Evolutionary conservation across 2,329 filamentous ascomycete species (phyloP).

Genomic region (Colletotrichum shisoi): DNA sequence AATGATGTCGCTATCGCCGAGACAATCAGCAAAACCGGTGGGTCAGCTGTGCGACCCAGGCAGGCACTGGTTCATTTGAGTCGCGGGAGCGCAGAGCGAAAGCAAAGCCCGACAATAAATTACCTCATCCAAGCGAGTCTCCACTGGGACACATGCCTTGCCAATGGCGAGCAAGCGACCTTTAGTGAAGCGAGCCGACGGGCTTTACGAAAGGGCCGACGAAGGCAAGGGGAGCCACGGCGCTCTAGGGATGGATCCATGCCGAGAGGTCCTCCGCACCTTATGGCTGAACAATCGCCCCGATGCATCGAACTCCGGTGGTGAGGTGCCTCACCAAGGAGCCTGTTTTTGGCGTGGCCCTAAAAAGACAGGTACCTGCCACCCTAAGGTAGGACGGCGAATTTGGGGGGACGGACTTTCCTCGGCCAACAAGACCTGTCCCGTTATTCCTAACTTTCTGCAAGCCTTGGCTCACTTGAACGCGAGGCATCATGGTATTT

Average conservation of each 20-base stretch:
- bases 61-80: not conserved
- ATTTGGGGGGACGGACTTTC: not conserved
- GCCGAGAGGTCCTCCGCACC: not conserved
- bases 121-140: slow-evolving; percentile 29
- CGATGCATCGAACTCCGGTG: not conserved
- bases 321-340: slow-evolving; percentile 9
- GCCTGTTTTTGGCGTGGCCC: not conserved
- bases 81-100: not conserved
- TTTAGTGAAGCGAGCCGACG: slow-evolving; percentile 17
- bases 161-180: slow-evolving; percentile 2
- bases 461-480: no score
- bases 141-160: slow-evolving; percentile 21
- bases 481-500: no score
- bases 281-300: not conserved
- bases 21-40: slow-evolving; percentile 19
- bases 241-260: slow-evolving; percentile 4
- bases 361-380: not conserved
- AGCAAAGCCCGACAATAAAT: slow-evolving; percentile 18
- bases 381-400: not conserved
- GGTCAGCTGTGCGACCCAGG: slow-evolving; percentile 29
- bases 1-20: slow-evolving; percentile 1
- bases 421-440: slow-evolving; percentile 23
- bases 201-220: slow-evolving; percentile 26
- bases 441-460: no score
- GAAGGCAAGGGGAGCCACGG: slow-evolving; percentile 10